Percentiles rank a stretch among this genome's conserved stretches.
phyloP scores from a whole-genome alignment of 2,329 filamentous ascomycete species.

The Paecilomyces niveus region DNA sequence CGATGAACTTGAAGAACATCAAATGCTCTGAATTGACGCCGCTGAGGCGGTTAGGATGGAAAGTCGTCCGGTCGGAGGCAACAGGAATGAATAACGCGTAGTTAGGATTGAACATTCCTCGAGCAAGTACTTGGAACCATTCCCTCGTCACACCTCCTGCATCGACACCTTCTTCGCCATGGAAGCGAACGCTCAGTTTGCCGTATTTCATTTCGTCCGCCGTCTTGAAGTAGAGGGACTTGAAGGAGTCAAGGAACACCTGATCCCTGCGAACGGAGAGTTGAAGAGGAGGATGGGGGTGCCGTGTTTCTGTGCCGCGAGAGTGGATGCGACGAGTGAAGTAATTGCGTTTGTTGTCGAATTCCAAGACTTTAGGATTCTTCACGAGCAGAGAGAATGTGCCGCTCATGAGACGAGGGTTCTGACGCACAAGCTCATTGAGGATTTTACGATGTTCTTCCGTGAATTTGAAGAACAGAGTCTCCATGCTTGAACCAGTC shows the following conservation, averaged over 20 bases:
- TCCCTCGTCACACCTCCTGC: conserved; percentile 95
- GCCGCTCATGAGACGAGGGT: conserved; percentile 96
- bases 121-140: conserved; percentile 96
- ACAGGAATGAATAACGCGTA: conserved; percentile 96
- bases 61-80: conserved; percentile 93
- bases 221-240: conserved; percentile 93
- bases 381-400: conserved; percentile 94
- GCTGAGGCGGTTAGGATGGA: conserved; percentile 95
- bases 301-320: conserved; percentile 61
- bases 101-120: conserved; percentile 98
- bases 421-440: conserved; percentile 94
- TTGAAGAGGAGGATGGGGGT: conserved; percentile 70
- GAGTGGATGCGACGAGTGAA: conserved; percentile 90
- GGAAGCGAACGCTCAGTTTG: conserved; percentile 95
- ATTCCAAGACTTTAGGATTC: conserved; percentile 97
- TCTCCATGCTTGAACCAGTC: conserved; percentile 63
- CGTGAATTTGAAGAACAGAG: conserved; percentile 92
- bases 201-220: conserved; percentile 98
- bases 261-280: conserved; percentile 86
- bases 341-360: conserved; percentile 99
- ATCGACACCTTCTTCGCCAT: conserved; percentile 94
- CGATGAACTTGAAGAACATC: conserved; percentile 99
- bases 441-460: conserved; percentile 96
- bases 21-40: conserved; percentile 92
- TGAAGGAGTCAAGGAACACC: conserved; percentile 97